A percentile compares a stretch with the other conserved stretches of the same genome.
phyloP scores from a whole-genome alignment of 2,329 filamentous ascomycete species.

The Exophiala mesophila region DNA sequence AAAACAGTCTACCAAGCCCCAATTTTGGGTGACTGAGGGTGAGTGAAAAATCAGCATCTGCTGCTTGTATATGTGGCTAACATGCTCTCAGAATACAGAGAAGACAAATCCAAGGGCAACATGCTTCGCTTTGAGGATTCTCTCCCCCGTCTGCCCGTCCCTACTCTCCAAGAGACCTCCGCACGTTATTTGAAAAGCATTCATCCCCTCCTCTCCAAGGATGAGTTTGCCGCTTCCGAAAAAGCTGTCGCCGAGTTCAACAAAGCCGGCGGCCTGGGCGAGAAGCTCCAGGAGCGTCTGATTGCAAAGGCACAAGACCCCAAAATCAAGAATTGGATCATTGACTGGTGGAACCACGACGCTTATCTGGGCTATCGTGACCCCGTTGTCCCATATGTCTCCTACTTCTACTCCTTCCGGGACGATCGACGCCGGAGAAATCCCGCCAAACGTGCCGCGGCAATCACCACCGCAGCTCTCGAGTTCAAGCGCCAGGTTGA shows the following conservation, averaged over 20 bases:
- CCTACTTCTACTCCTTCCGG: conserved; percentile 98
- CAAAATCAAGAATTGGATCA: conserved; percentile 85
- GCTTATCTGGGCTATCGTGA: conserved; percentile 93
- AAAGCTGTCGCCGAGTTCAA: conserved; percentile 85
- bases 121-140: conserved; percentile 66
- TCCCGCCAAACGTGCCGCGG: conserved; percentile 87
- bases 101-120: conserved; percentile 57
- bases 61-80: conserved; percentile 8
- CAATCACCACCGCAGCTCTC: conserved; percentile 76
- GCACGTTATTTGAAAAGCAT: conserved; percentile 63
- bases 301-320: conserved; percentile 73
- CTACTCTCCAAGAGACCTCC: conserved; percentile 59
- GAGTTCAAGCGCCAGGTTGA: conserved; percentile 96
- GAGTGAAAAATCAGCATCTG: conserved; percentile 18
- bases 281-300: conserved; percentile 82
- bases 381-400: conserved; percentile 94
- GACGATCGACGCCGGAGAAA: conserved; percentile 85
- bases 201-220: conserved; percentile 55
- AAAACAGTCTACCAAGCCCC: conserved; percentile 37
- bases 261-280: conserved; percentile 75
- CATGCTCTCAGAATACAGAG: conserved; percentile 52
- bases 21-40: conserved; percentile 39
- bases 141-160: conserved; percentile 58
- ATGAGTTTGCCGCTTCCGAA: conserved; percentile 59
- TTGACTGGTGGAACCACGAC: conserved; percentile 96